Conservation (phyloP, 345 rosid species). For the Durio zibethinus region DNA sequence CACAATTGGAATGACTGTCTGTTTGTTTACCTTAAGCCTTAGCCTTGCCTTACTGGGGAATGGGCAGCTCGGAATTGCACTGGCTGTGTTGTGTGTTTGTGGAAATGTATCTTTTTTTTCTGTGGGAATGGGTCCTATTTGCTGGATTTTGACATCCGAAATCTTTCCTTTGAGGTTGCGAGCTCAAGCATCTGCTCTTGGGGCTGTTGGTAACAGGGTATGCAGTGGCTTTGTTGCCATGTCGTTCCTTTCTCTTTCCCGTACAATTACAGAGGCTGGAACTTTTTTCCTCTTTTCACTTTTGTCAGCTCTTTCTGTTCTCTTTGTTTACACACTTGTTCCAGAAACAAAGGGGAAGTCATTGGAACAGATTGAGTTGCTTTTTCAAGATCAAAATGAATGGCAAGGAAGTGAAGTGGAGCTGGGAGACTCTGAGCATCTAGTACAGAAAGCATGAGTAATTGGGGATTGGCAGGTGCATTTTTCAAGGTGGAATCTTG, state of each 20-base stretch:
- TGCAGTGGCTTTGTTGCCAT: conserved; percentile 64
- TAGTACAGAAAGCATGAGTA: conserved; percentile 42
- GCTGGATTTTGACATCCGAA: conserved; percentile 69
- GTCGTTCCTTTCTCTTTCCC: conserved; percentile 59
- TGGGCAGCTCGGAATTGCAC: conserved; percentile 32
- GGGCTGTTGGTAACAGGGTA: conserved; percentile 65
- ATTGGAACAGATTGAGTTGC: conserved; percentile 54
- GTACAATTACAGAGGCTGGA: conserved; percentile 47
- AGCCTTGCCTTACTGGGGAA: conserved; percentile 40
- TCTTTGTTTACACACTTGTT: conserved; percentile 44
- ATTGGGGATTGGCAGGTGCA: neutral
- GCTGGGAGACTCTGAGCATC: conserved; percentile 54
- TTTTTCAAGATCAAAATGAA: conserved; percentile 36
- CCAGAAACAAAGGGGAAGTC: conserved; percentile 72
- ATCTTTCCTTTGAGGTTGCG: conserved; percentile 60
- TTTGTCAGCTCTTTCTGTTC: conserved; percentile 48
- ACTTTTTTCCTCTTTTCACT: conserved; percentile 47
- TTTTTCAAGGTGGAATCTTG: neutral
- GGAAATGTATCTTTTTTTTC: conserved; percentile 70
- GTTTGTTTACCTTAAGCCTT: conserved; percentile 48
- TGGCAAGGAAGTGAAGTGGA: conserved; percentile 46
- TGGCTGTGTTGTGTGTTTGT: conserved; percentile 45
- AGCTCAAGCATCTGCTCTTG: conserved; percentile 68
- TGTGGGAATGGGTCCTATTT: conserved; percentile 59
- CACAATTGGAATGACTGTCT: conserved; percentile 64